Evolutionary conservation across 305 asterid species (phyloP).

Genomic region (Fraxinus greggii): DNA sequence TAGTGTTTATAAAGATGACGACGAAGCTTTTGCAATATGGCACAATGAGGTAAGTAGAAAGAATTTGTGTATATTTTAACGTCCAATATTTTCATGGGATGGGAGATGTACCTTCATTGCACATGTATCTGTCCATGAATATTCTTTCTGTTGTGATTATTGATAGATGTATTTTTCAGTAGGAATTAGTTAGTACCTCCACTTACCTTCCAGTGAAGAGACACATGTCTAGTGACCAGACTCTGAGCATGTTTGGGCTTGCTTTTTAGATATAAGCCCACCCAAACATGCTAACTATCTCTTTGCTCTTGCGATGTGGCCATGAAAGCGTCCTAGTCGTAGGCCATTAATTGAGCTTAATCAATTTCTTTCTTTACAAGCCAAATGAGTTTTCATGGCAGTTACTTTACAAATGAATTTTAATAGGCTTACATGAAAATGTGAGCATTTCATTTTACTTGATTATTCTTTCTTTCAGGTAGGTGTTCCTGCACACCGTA

Average conservation of each 20-base stretch:
- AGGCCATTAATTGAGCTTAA: neutral
- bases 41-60: slow-evolving; percentile 62
- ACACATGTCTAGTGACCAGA: neutral
- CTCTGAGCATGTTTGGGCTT: neutral
- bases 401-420: neutral
- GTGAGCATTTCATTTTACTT: neutral
- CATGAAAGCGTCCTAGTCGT: slow-evolving; percentile 9
- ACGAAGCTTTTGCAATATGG: slow-evolving; percentile 84
- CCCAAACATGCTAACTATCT: neutral
- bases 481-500: slow-evolving; percentile 75
- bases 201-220: neutral
- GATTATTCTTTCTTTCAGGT: slow-evolving; percentile 45
- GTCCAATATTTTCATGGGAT: neutral
- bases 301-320: neutral
- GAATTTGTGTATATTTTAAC: slow-evolving; percentile 2
- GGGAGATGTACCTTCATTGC: neutral
- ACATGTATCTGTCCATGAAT: neutral
- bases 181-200: neutral
- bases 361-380: neutral
- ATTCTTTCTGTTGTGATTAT: slow-evolving; percentile 1
- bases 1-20: slow-evolving; percentile 79
- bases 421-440: neutral
- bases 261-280: neutral
- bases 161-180: neutral
- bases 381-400: neutral